Evolutionary conservation across 2,329 filamentous ascomycete species (phyloP), one percentile per base, ranked within the genome.

Genomic region (Exophiala dermatitidis): DNA sequence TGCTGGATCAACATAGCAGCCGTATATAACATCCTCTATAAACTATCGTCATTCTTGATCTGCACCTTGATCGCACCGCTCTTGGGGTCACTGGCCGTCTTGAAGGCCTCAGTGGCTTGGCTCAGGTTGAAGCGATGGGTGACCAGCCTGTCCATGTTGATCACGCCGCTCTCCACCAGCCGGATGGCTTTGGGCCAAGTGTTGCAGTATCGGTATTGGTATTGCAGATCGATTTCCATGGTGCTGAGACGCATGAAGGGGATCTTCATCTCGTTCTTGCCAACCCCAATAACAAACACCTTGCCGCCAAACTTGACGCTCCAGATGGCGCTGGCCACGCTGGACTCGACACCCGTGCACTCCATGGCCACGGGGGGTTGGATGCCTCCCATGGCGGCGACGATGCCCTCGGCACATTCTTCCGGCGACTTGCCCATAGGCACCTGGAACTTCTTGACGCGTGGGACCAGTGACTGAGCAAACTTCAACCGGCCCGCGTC

Each of bases 1-100:
- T 19, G 19, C 19, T 19, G 19, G 19, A 19, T 19, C 19, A 19
- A 19, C 19, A 19, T 19, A 19, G 19, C 19, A 19, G 19, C 19
- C 19, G 19, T 19, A 19, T 19, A 19, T 19, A 19, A 19, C 19
- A 19, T 12, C 19, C 38, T 26, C 46, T 50, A 60, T 55, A 62
- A 56, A 47, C 58, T 60, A 33, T 63, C 62, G 36, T 64, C 63
- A 42, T 65, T 89, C 76, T 90, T 88, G 66, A 96, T 96, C 79
- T 90, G 86, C 56, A 96, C 90, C 78, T 97, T 97, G 72, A 97
- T 96, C n/a, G 90, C 89, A 4, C 91, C 90, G 48, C 87, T 95
- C 77, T 86, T 90, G 37, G 89, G 85, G 71, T 96, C 83, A 5
- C 86, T 82, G 19, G 90, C 89, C 38, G 88, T 93, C 74, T 90